phyloP scores from a whole-genome alignment of 177 flowering plant genomes.

The Telopea speciosissima region DNA sequence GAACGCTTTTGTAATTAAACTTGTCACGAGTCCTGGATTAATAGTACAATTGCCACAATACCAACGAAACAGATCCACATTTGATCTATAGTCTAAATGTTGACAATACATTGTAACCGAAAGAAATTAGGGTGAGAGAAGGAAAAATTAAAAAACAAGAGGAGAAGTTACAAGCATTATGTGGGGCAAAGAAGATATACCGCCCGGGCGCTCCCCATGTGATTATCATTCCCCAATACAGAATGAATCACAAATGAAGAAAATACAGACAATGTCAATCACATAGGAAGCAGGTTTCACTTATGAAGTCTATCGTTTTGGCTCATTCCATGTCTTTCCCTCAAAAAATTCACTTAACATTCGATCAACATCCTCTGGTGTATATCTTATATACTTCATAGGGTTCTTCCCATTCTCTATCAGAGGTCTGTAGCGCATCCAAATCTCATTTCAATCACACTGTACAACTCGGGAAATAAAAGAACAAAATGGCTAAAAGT shows the following conservation, averaged over 20 bases:
- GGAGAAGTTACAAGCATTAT: neutral
- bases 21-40: too few relatives aligned
- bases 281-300: constrained; percentile 3
- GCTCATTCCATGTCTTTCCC: constrained; percentile 76
- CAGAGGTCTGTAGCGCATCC: constrained; percentile 47
- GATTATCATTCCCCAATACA: constrained; percentile 2
- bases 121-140: neutral
- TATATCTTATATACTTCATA: constrained; percentile 66
- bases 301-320: constrained; percentile 36
- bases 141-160: constrained; percentile 6
- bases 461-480: neutral
- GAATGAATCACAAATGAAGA: constrained; percentile 12
- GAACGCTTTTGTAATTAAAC: too few relatives aligned
- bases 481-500: neutral
- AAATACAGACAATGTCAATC: constrained; percentile 1
- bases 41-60: too few relatives aligned
- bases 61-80: too few relatives aligned
- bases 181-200: neutral
- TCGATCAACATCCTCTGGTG: constrained; percentile 77
- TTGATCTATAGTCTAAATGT: too few relatives aligned
- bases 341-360: constrained; percentile 91
- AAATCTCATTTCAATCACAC: neutral
- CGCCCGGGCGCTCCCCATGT: constrained; percentile 1
- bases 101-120: too few relatives aligned
- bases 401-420: constrained; percentile 86